phyloP scores from a whole-genome alignment of 495 filamentous ascomycete genomes.

The Parathielavia hyrcaniae region DNA sequence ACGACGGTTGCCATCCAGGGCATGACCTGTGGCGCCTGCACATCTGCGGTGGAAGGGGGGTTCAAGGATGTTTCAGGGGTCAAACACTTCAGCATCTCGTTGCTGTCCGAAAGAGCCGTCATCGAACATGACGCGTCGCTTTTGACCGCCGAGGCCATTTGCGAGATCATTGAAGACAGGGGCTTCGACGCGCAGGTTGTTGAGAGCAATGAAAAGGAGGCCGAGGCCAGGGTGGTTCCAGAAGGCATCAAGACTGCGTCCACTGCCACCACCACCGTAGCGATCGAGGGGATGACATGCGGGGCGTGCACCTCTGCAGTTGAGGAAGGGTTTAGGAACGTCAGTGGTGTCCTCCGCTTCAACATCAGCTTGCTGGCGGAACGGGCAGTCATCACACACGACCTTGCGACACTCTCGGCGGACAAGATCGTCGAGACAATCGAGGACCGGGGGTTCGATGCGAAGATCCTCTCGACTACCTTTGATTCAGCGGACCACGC shows the following conservation, averaged over 20 bases:
- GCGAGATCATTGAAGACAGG: constrained; percentile 78
- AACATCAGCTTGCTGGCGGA: constrained; percentile 93
- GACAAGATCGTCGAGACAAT: constrained; percentile 80
- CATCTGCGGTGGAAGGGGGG: constrained; percentile 78
- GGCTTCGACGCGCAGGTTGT: constrained; percentile 88
- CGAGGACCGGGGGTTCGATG: constrained; percentile 88
- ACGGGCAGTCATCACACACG: constrained; percentile 81
- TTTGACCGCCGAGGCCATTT: constrained; percentile 63
- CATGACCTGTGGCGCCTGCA: constrained; percentile 97
- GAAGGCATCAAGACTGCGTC: constrained; percentile 18
- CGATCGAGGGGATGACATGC: constrained; percentile 96
- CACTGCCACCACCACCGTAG: constrained; percentile 68
- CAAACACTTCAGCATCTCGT: constrained; percentile 82
- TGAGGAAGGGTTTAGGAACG: constrained; percentile 67
- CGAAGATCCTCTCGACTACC: constrained; percentile 63
- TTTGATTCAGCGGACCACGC: constrained; percentile 43
- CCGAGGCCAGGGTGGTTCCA: constrained; percentile 32
- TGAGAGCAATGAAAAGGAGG: constrained; percentile 38
- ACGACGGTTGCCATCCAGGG: constrained; percentile 84
- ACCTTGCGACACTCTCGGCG: constrained; percentile 57
- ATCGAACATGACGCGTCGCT: constrained; percentile 70
- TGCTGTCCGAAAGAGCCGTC: constrained; percentile 87
- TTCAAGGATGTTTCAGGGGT: constrained; percentile 74
- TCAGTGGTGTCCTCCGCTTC: constrained; percentile 75
- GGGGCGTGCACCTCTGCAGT: constrained; percentile 90